A percentile compares a stretch with the other conserved stretches of the same genome.
Conservation (phyloP, 2,329 filamentous ascomycete species). For the Calonectria pseudoreteaudii region DNA sequence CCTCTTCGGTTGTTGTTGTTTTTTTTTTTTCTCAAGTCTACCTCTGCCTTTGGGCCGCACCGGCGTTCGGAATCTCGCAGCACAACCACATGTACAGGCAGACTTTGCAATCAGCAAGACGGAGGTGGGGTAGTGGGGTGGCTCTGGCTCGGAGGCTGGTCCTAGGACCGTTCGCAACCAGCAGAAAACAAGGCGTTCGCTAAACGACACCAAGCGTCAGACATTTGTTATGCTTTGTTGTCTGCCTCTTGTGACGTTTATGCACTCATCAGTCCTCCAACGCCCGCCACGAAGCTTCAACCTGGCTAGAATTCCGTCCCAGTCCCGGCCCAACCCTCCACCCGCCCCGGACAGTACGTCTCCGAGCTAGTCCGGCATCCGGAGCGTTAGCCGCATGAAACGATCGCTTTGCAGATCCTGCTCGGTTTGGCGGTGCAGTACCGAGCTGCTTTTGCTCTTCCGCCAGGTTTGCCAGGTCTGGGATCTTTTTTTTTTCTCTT, state of each 20-base stretch:
- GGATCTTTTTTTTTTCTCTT: not conserved
- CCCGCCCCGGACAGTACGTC: not conserved
- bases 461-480: not conserved
- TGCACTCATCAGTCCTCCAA: not conserved
- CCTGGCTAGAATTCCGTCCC: not conserved
- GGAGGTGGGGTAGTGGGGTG: not conserved
- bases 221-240: slow-evolving; percentile 6
- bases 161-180: not conserved
- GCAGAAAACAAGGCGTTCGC: slow-evolving; percentile 4
- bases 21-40: not conserved
- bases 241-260: not conserved
- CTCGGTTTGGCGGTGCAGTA: not conserved
- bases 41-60: slow-evolving; percentile 7
- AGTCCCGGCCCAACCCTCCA: not conserved
- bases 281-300: not conserved
- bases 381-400: slow-evolving; percentile 8
- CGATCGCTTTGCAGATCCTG: slow-evolving; percentile 9
- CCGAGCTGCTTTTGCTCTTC: not conserved
- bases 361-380: slow-evolving; percentile 9
- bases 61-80: slow-evolving; percentile 9
- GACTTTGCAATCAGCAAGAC: slow-evolving; percentile 1
- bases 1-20: not conserved
- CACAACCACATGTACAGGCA: not conserved
- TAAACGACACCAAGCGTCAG: not conserved
- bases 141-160: slow-evolving; percentile 1